phyloP scores from a whole-genome alignment of 805 yeast genomes.

The Candida easanensis region DNA sequence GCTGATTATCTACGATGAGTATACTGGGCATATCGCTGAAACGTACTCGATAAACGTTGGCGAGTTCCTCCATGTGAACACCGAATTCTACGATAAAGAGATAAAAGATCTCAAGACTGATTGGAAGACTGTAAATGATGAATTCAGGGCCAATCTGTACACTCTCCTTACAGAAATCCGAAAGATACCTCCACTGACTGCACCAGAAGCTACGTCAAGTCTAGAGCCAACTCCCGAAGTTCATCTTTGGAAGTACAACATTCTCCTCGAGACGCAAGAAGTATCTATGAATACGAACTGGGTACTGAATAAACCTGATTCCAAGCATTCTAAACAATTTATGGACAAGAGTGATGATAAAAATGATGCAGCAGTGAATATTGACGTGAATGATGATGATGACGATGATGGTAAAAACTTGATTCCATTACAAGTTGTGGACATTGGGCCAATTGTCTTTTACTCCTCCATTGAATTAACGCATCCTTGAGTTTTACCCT shows the following conservation, averaged over 20 bases:
- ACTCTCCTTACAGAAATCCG: conserved; percentile 16
- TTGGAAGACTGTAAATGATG: conserved; percentile 16
- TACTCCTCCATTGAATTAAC: conserved; percentile 34
- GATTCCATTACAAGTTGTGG: conserved; percentile 38
- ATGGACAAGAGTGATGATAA: conserved; percentile 7
- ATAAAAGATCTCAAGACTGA: conserved; percentile 8
- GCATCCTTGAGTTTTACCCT: not conserved
- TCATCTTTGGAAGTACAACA: conserved; percentile 8
- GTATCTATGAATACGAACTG: conserved; percentile 15
- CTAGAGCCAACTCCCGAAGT: not conserved
- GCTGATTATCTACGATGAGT: conserved; percentile 37
- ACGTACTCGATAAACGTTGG: conserved; percentile 37
- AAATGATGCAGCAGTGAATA: conserved; percentile 2
- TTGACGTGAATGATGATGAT: conserved; percentile 4
- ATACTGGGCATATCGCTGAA: conserved; percentile 29
- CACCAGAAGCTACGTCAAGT: not conserved
- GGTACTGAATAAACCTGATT: conserved; percentile 19
- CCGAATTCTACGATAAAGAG: conserved; percentile 12
- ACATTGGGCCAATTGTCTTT: conserved; percentile 39
- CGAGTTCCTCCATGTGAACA: conserved; percentile 26
- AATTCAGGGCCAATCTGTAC: conserved; percentile 21
- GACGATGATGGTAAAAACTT: conserved; percentile 24
- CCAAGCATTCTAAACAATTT: not conserved
- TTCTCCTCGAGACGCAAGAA: conserved; percentile 17
- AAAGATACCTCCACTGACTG: conserved; percentile 10